These are phyloP conservation scores for Trichoderma simmonsii DNA, from an alignment of 2,329 filamentous ascomycete genomes.

Conservation along the genomic window DNA sequence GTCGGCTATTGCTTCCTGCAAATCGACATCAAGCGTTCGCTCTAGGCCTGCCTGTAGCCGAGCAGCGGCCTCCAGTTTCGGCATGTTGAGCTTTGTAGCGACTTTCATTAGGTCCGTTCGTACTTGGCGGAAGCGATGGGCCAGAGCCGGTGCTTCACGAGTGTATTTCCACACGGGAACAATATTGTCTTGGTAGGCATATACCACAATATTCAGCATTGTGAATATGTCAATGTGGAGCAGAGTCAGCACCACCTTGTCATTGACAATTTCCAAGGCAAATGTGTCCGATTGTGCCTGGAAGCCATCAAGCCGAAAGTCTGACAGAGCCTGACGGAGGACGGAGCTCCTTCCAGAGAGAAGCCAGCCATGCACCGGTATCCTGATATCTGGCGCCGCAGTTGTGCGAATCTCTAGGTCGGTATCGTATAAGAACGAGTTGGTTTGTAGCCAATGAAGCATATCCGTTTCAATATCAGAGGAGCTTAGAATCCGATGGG, in stretches of 20 bases:
- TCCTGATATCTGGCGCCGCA: slow-evolving; percentile 61
- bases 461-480: slow-evolving; percentile 66
- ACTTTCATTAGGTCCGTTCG: slow-evolving; percentile 84
- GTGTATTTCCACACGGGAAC: slow-evolving; percentile 86
- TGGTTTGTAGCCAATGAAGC: slow-evolving; percentile 43
- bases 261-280: slow-evolving; percentile 38
- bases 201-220: slow-evolving; percentile 74
- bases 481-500: slow-evolving; percentile 56
- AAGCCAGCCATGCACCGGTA: slow-evolving; percentile 83
- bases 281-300: slow-evolving; percentile 30
- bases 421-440: slow-evolving; percentile 40
- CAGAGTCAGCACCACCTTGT: slow-evolving; percentile 61
- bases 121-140: slow-evolving; percentile 73
- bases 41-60: slow-evolving; percentile 68
- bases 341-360: slow-evolving; percentile 70
- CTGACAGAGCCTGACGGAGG: slow-evolving; percentile 59
- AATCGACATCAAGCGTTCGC: slow-evolving; percentile 63
- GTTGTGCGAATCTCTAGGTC: slow-evolving; percentile 53
- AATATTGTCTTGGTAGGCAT: slow-evolving; percentile 74
- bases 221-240: slow-evolving; percentile 70
- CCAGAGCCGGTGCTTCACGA: slow-evolving; percentile 60
- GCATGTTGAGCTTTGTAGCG: slow-evolving; percentile 68
- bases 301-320: slow-evolving; percentile 44
- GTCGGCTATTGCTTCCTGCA: slow-evolving; percentile 67
- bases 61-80: slow-evolving; percentile 70